phyloP scores from a whole-genome alignment of 352 stramenopile genomes.

The Phytophthora sojae region DNA sequence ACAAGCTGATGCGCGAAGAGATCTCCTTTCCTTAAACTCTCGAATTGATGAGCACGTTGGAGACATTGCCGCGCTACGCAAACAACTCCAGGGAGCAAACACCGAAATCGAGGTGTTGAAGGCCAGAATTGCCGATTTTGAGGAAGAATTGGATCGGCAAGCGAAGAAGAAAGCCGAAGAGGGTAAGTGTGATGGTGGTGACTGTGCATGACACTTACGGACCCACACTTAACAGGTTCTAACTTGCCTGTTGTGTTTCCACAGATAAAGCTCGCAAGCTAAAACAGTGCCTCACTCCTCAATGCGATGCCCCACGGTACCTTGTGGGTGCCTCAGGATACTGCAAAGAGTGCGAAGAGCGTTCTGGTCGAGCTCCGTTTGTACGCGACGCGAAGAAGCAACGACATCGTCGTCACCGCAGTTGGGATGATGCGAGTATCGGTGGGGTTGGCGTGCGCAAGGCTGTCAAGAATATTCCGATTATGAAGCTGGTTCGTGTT shows the following conservation, averaged over 20 bases:
- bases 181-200: slow-evolving; percentile 20
- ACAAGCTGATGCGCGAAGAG: not conserved
- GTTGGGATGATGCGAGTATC: slow-evolving; percentile 47
- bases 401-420: slow-evolving; percentile 53
- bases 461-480: slow-evolving; percentile 50
- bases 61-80: slow-evolving; percentile 28
- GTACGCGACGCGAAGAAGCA: slow-evolving; percentile 21
- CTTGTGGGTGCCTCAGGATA: slow-evolving; percentile 67
- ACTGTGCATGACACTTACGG: no score
- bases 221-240: not conserved
- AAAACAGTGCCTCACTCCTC: slow-evolving; percentile 66
- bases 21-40: slow-evolving; percentile 7
- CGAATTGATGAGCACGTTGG: slow-evolving; percentile 12
- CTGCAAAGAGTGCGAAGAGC: slow-evolving; percentile 67
- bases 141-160: slow-evolving; percentile 56
- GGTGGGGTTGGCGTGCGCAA: slow-evolving; percentile 35
- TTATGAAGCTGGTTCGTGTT: slow-evolving; percentile 50
- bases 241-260: not conserved
- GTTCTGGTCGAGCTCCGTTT: slow-evolving; percentile 6
- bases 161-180: slow-evolving; percentile 44
- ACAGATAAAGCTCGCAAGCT: slow-evolving; percentile 58
- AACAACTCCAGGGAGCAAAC: slow-evolving; percentile 25
- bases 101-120: slow-evolving; percentile 42
- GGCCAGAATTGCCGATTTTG: slow-evolving; percentile 41
- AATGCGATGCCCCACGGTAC: slow-evolving; percentile 74